Evolutionary conservation across 2,329 filamentous ascomycete species (phyloP).

Genomic region (Hypocrella siamensis): DNA sequence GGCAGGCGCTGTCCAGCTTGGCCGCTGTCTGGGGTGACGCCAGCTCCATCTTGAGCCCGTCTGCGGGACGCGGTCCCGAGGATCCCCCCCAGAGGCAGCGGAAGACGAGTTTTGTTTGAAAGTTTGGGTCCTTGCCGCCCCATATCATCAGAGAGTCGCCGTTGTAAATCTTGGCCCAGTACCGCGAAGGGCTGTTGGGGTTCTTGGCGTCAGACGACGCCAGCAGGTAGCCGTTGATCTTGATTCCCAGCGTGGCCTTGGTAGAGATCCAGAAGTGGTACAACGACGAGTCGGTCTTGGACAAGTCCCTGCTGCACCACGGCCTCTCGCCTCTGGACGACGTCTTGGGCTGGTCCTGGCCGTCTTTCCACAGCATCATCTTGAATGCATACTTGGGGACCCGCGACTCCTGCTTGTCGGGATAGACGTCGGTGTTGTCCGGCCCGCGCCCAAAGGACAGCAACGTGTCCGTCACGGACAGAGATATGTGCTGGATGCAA

Average conservation of each 20-base stretch:
- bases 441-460: conserved; percentile 64
- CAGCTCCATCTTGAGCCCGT: conserved; percentile 13
- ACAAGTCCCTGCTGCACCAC: conserved; percentile 16
- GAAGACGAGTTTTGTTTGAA: conserved; percentile 31
- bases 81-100: conserved; percentile 42
- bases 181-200: conserved; percentile 34
- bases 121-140: conserved; percentile 26
- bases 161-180: conserved; percentile 57
- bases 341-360: conserved; percentile 43
- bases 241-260: conserved; percentile 60
- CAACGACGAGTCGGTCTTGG: conserved; percentile 27
- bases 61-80: conserved; percentile 19
- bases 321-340: conserved; percentile 37
- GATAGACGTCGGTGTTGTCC: conserved; percentile 53
- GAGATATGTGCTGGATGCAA: conserved; percentile 41
- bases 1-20: conserved; percentile 32
- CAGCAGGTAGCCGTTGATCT: conserved; percentile 58
- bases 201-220: conserved; percentile 38
- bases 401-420: conserved; percentile 45
- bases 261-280: conserved; percentile 64
- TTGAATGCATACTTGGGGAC: conserved; percentile 74
- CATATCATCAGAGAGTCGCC: conserved; percentile 67
- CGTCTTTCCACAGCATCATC: conserved; percentile 57
- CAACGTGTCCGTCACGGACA: conserved; percentile 50
- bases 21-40: conserved; percentile 23